Base-by-base conservation (phyloP, 257 asterid genomes). In the Solanum medicagineum region DNA sequence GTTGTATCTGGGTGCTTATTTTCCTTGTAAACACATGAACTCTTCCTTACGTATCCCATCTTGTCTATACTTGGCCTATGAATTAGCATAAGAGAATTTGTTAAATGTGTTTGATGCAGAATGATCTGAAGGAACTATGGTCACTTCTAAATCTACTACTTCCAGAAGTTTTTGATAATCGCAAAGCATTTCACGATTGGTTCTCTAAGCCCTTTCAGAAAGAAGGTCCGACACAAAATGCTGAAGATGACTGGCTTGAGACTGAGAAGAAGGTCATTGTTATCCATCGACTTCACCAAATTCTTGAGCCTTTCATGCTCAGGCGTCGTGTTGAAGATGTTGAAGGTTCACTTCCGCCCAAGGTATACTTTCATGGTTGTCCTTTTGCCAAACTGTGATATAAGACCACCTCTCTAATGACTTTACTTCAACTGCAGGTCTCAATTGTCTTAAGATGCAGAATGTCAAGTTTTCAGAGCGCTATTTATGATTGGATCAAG, bases 321-420 rank as follows among this genome's bases (percentile, higher is more conserved):
- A 90, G 99, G 92, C 99, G 99, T 20, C 99, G 99, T 81, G 99
- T 97, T 73, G 99, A 97, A 91, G 99, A 97, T 90, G 99, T 97
- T 85, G 99, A 97, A 93, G 99, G 99, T 77, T 95, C 99, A 80
- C 99, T 97, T 88, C 99, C 99, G 85, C 99, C 99, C 63, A 97
- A 97, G 99, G 99, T 94, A 90, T 85, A 80, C 51, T 66, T 85
- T 85, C 85, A 9, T 81, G 81, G 74, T 70, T 84, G 85, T 86
- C 65, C 32, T 81, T 13, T 81, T 83, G 14, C 59, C 15, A 42
- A 44, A 44, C 60, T 86, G 84, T 84, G 73, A 53, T 65, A 17
- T 81, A 44, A 81, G 81, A 81, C 56, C 22, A 85, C 62, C 22
- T 87, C 70, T 83, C 90, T 92, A 84, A 93, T 66, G 62, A 74